Evolutionary conservation across 2,329 filamentous ascomycete species (phyloP).

Genomic region (Colletotrichum spinosum): DNA sequence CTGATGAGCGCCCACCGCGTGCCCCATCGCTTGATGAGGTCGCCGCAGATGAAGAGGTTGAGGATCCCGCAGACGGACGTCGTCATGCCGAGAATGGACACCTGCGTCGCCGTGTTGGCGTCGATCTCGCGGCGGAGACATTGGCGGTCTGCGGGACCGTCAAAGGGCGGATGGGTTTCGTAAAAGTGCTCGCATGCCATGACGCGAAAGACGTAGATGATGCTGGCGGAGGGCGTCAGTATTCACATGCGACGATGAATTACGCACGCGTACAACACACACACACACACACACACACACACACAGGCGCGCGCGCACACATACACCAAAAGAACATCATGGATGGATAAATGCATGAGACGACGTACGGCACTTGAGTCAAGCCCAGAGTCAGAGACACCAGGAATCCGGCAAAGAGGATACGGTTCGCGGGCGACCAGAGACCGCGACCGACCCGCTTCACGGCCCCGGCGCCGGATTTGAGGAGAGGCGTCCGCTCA

Average conservation of each 20-base stretch:
- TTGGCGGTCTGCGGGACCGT: conserved; percentile 58
- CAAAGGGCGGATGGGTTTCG: conserved; percentile 63
- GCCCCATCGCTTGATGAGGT: conserved; percentile 74
- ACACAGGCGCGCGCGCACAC: too few species aligned
- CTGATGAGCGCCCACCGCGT: conserved; percentile 71
- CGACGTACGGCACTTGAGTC: conserved; percentile 61
- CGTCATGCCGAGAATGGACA: conserved; percentile 73
- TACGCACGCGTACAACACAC: too few species aligned
- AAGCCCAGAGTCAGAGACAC: conserved; percentile 64
- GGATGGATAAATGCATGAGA: neutral
- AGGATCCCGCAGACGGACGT: conserved; percentile 76
- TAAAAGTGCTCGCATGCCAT: conserved; percentile 82
- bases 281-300: too few species aligned
- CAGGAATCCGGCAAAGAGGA: conserved; percentile 70
- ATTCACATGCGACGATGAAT: neutral
- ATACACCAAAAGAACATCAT: too few species aligned
- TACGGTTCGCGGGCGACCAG: conserved; percentile 50
- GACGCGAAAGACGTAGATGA: conserved; percentile 75
- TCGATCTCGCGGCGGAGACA: conserved; percentile 73
- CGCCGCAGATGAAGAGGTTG: conserved; percentile 76
- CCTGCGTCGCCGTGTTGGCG: conserved; percentile 71
- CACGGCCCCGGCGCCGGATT: conserved; percentile 34
- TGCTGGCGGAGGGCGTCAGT: conserved; percentile 42
- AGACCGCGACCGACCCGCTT: conserved; percentile 34
- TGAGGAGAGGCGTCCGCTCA: conserved; percentile 35